Base-by-base conservation (phyloP, 2,329 filamentous ascomycete genomes). In the Trichoderma koningiopsis region DNA sequence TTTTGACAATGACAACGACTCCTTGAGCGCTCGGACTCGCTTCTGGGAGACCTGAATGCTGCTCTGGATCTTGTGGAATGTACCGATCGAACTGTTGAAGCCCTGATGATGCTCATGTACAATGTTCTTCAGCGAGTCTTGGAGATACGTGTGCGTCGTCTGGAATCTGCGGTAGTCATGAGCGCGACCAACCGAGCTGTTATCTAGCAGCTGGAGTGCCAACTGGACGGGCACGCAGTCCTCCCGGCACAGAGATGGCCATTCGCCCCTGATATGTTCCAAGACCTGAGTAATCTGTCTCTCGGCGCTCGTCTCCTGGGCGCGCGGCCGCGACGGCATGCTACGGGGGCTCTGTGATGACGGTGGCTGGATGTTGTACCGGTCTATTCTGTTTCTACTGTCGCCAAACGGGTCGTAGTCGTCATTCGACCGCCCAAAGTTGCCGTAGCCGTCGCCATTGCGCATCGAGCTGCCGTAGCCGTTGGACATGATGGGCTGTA, bases 31-130 rank as follows among this genome's bases (percentile, higher is more conserved):
- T 70, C 95, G 89, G 66, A 99, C 93, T 70, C 93, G 89, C 75
- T 90, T 90, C 80, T 99, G 96, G 19, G 94, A 97, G 62, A 88
- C 85, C 75, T 95, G 92, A 73, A 99, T 96, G 80, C 93, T 97
- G 64, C 90, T 89, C 79, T 99, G 96, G 71, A 99, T 99, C 81
- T 97, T 97, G 84, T 99, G 96, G 77, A 98, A 99, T 24, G 95
- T 98, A 79, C 95, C 96, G 72, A 99, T 98, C 62, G 95, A 97
- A 80, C 93, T 97, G 82, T 98, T 99, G 86, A 99, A 99, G 58
- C 96, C 96, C 80, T 99, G 96, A 77, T 99, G 95, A 77, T 99
- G 95, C 82, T 99, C 95, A 79, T 99, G 97, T 31, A 99, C 96
- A 75, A 99, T 97, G 40, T 90, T 89, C 80, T 97, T 97, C 69